Base-by-base conservation (phyloP, 2,329 filamentous ascomycete species). In the Pseudofabraea citricarpa region DNA sequence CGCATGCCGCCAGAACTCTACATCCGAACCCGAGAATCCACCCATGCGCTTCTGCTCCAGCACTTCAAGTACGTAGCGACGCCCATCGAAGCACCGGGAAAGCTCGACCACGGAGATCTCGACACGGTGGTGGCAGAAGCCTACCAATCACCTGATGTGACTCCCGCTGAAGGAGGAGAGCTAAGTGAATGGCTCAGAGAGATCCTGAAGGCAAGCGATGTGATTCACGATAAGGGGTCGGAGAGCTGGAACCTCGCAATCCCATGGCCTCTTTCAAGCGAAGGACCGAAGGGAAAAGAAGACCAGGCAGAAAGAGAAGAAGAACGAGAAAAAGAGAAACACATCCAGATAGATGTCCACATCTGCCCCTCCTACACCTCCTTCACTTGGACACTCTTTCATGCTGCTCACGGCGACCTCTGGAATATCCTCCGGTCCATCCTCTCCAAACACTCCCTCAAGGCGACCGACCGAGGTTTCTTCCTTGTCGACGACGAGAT, bases 271-370 rank as follows among this genome's bases (percentile, higher is more conserved):
- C n/a, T n/a, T n/a, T 22, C 24, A 13, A 13, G 41, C 26, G 23
- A 24, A 10, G 23, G 37, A 7, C 13, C 24, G 15, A 23, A n/a
- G 22, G 4, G 39, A 13, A 10, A 19, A 16, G 42, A 49, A 1
- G 40, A 51, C 19, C 29, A 32, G 12, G 50, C 50, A n/a, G 9
- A 44, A 10, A 31, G 35, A n/a, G 35, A 18, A 20, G 16, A 32
- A 18, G 19, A 35, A 22, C 8, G 48, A 38, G 23, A 18, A 19
- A 36, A 49, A 43, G 36, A 51, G n/a, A 58, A 49, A 1, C 75
- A 72, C 55, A 73, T 87, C 4, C 87, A 93, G 53, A 69, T 91
- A 20, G 87, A 93, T 56, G 60, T 91, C 1, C 72, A 77, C 22
- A 59, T 83, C 19, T 80, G 73, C 44, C 53, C 55, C 2, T 66